Base-by-base conservation (phyloP, 2,329 filamentous ascomycete genomes). In the Capronia coronata region DNA sequence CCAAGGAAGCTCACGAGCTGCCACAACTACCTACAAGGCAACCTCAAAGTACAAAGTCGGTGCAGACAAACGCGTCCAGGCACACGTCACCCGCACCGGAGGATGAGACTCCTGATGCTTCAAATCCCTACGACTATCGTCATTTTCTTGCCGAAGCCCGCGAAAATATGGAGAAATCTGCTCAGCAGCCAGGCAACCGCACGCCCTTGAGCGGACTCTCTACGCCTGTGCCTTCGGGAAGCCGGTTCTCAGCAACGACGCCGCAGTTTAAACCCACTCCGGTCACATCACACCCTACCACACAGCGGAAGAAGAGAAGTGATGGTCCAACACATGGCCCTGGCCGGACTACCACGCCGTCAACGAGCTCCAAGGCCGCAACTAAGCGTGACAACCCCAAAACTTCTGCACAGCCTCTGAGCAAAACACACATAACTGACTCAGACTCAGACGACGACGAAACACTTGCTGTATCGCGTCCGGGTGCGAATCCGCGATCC, bases 91-190 rank as follows among this genome's bases (percentile, higher is more conserved):
- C 46, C 22, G 56, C 62, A 29, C 65, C 62, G 43, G 68, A 68
- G 21, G 66, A 72, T n/a, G 68, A 71, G 40, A 56, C 60, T 13
- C 63, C 71, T 1, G 71, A 74, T 51, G 64, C 68, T 2, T 64
- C 63, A 52, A 75, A 75, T 49, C 72, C 72, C 5, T 75, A 71
- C 54, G 72, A 75, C 57, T 75, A 66, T 56, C 68, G 72, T 13
- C 71, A 75, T 57, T 75, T 74, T 54, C 67, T 75, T 11, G 66
- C 65, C 14, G 71, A 72, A 59, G 62, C 63, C 9, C 63, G 66
- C 42, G 61, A 62, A 2, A 64, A 65, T 37, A 61, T 64, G 18
- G 60, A 63, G 18, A 70, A 68, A 47, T 42, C 53, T 23, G 22
- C 47, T 2, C 48, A 46, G 14, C 48, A 39, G 23, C 48, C 49